Percentiles rank a stretch among this genome's conserved stretches.
Conservation (phyloP, 2,329 filamentous ascomycete genomes). For the Arthroderma sp. region DNA sequence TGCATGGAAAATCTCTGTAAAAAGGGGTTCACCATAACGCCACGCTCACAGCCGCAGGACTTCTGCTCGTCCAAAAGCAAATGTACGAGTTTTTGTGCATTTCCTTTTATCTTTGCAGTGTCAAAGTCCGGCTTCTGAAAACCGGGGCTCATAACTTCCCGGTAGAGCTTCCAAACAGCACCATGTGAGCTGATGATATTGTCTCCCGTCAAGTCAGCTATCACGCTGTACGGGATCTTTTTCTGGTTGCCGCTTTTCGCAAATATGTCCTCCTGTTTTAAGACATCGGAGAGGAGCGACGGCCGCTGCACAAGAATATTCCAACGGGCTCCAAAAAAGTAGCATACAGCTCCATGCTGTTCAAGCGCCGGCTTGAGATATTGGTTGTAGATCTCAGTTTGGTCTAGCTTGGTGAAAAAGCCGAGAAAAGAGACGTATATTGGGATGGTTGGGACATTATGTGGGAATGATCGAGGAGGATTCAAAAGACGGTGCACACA, state of each 20-base stretch:
- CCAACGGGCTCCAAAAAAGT: constrained; percentile 39
- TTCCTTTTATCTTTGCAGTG: constrained; percentile 12
- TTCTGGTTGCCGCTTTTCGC: constrained; percentile 30
- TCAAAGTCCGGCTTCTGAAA: constrained; percentile 20
- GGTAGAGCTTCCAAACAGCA: constrained; percentile 24
- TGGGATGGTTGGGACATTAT: not conserved
- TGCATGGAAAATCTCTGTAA: constrained; percentile 18
- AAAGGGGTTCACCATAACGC: constrained; percentile 13
- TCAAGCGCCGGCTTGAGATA: constrained; percentile 10
- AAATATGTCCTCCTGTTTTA: constrained; percentile 20
- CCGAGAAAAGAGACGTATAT: constrained; percentile 1
- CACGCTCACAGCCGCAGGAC: not conserved
- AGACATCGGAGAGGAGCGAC: constrained; percentile 29
- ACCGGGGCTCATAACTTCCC: constrained; percentile 24
- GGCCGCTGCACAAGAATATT: constrained; percentile 36
- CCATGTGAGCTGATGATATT: constrained; percentile 30
- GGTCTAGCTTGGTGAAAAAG: not conserved
- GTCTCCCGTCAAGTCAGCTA: constrained; percentile 27
- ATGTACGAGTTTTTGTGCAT: constrained; percentile 16
- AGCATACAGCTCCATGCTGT: constrained; percentile 31
- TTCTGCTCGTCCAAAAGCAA: constrained; percentile 15
- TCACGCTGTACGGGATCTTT: constrained; percentile 29
- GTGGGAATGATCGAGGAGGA: too few relatives aligned
- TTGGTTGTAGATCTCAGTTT: not conserved
- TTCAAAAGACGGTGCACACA: too few relatives aligned